Percentiles rank a stretch among this genome's conserved stretches.
phyloP scores from a whole-genome alignment of 2,329 filamentous ascomycete species.

The Aspergillus glaucus region DNA sequence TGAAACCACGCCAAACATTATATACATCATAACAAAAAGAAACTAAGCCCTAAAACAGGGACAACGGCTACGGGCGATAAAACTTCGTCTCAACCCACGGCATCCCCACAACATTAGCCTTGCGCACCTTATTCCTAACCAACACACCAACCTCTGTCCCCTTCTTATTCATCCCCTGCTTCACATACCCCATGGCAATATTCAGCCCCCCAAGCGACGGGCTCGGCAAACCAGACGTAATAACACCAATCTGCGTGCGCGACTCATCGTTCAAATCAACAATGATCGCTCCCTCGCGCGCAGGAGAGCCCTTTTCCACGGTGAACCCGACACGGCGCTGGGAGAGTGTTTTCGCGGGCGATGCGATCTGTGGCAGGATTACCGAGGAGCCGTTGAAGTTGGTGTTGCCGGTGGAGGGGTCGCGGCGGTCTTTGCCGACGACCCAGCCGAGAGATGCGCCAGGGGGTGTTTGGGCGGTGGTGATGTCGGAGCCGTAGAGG shows the following conservation, averaged over 20 bases:
- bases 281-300: slow-evolving; percentile 80
- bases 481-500: slow-evolving; percentile 96
- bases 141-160: slow-evolving; percentile 75
- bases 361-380: slow-evolving; percentile 65
- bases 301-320: slow-evolving; percentile 73
- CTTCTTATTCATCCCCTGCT: slow-evolving; percentile 72
- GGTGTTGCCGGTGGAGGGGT: slow-evolving; percentile 38
- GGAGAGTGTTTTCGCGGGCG: slow-evolving; percentile 53
- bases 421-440: slow-evolving; percentile 70
- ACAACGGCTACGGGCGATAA: slow-evolving; percentile 37
- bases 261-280: slow-evolving; percentile 53
- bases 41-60: background rate
- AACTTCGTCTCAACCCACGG: slow-evolving; percentile 80
- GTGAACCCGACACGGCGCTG: slow-evolving; percentile 74
- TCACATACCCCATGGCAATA: slow-evolving; percentile 92
- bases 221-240: slow-evolving; percentile 87
- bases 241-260: slow-evolving; percentile 60
- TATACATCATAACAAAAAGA: slow-evolving; percentile 1
- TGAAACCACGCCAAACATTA: slow-evolving; percentile 2
- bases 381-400: slow-evolving; percentile 80
- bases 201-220: slow-evolving; percentile 75
- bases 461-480: slow-evolving; percentile 67
- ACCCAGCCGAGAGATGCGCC: slow-evolving; percentile 69
- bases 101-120: slow-evolving; percentile 77
- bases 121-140: slow-evolving; percentile 69